Evolutionary conservation across 2,329 filamentous ascomycete genomes (phyloP).

Genomic region (Lojkania enalia): DNA sequence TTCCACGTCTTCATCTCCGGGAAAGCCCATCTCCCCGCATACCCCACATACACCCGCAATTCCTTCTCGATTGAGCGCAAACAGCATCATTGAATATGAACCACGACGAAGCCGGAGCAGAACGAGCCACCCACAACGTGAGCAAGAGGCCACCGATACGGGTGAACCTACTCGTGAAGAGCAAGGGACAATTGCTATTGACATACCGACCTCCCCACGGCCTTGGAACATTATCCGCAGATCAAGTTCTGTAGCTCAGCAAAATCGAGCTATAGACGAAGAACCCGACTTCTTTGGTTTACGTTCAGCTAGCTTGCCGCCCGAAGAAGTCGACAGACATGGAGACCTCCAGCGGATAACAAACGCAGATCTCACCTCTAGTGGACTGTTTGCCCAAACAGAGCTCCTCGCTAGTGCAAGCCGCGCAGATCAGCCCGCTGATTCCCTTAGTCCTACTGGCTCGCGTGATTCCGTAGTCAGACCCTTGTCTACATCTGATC

Average conservation of each 20-base stretch:
- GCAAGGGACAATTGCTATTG: slow-evolving; percentile 66
- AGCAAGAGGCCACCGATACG: slow-evolving; percentile 29
- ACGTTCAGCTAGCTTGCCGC: slow-evolving; percentile 69
- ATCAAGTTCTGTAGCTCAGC: slow-evolving; percentile 71
- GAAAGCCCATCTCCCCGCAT: slow-evolving; percentile 83
- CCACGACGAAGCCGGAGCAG: slow-evolving; percentile 40
- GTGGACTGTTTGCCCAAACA: slow-evolving; percentile 59
- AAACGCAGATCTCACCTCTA: slow-evolving; percentile 62
- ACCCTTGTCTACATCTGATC: slow-evolving; percentile 33
- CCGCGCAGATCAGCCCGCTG: slow-evolving; percentile 20
- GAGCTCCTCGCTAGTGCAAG: slow-evolving; percentile 34
- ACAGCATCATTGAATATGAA: slow-evolving; percentile 76
- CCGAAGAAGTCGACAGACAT: slow-evolving; percentile 57
- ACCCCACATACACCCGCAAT: slow-evolving; percentile 93
- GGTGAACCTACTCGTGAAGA: slow-evolving; percentile 37
- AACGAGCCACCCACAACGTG: slow-evolving; percentile 38
- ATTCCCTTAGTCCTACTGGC: slow-evolving; percentile 20
- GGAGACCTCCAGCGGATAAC: slow-evolving; percentile 33
- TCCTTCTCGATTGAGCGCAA: slow-evolving; percentile 88
- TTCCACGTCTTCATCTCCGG: slow-evolving; percentile 85
- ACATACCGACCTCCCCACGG: slow-evolving; percentile 73
- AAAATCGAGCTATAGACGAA: slow-evolving; percentile 66
- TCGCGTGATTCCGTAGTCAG: slow-evolving; percentile 32
- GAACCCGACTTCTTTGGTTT: slow-evolving; percentile 65
- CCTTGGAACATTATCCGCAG: slow-evolving; percentile 55